Evolutionary conservation across 345 rosid genomes (phyloP).

Genomic region (Eutrema japonicum): DNA sequence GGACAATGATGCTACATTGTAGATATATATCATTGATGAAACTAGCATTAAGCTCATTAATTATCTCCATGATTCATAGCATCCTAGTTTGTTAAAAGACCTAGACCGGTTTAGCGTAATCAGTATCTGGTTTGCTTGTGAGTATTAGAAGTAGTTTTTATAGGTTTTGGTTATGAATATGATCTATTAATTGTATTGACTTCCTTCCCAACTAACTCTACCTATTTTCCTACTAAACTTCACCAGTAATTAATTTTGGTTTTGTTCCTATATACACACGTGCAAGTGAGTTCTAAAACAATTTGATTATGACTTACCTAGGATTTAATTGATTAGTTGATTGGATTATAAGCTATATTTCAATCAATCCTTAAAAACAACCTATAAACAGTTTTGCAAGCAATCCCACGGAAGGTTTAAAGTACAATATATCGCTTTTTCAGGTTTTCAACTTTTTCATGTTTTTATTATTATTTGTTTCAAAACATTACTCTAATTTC

Average conservation of each 20-base stretch:
- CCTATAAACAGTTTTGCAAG: conserved; percentile 34
- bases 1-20: conserved; percentile 41
- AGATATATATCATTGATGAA: conserved; percentile 56
- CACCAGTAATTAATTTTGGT: conserved; percentile 39
- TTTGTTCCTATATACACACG: conserved; percentile 39
- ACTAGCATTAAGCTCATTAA: background rate
- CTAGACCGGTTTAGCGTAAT: conserved; percentile 6
- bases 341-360: conserved; percentile 35
- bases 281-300: conserved; percentile 36
- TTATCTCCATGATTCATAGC: background rate
- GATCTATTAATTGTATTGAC: conserved; percentile 23
- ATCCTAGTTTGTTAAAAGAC: background rate
- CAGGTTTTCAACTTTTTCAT: conserved; percentile 22
- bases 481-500: background rate
- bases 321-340: conserved; percentile 35
- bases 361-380: conserved; percentile 33
- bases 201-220: conserved; percentile 33
- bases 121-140: conserved; percentile 1
- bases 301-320: conserved; percentile 32
- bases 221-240: conserved; percentile 45
- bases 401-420: conserved; percentile 25
- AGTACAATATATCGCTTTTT: conserved; percentile 23
- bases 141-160: conserved; percentile 3
- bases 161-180: background rate
- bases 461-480: background rate